Conservation (phyloP, 495 filamentous ascomycete species). For the Jackrogersella minutella region DNA sequence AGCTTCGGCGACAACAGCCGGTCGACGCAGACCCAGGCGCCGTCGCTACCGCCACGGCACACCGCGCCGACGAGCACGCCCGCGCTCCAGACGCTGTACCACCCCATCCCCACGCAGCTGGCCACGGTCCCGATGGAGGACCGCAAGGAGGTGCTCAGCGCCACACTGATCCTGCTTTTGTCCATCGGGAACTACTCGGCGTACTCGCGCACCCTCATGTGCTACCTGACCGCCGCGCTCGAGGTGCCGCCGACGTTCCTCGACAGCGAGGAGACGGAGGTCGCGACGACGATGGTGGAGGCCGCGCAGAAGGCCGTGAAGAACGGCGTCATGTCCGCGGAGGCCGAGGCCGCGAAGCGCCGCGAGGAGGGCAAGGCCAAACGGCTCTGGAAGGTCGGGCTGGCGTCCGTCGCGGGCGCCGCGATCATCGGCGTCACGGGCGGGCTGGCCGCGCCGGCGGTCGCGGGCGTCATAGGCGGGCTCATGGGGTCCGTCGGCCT, state of each 20-base stretch:
- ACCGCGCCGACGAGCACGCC: slow-evolving; percentile 31
- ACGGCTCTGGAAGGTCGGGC: slow-evolving; percentile 84
- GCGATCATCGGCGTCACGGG: slow-evolving; percentile 88
- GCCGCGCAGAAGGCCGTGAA: slow-evolving; percentile 50
- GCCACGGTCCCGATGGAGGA: slow-evolving; percentile 51
- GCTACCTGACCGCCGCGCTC: slow-evolving; percentile 71
- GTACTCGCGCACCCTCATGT: slow-evolving; percentile 71
- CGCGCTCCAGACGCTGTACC: slow-evolving; percentile 52
- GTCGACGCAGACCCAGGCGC: slow-evolving; percentile 8
- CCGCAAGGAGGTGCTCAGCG: slow-evolving; percentile 59
- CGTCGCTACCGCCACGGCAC: slow-evolving; percentile 22
- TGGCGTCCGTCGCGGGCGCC: slow-evolving; percentile 87
- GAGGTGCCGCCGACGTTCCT: slow-evolving; percentile 65
- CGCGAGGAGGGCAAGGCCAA: slow-evolving; percentile 67
- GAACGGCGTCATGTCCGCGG: slow-evolving; percentile 70
- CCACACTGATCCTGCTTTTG: slow-evolving; percentile 72
- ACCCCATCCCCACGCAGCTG: slow-evolving; percentile 56
- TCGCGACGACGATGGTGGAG: slow-evolving; percentile 75
- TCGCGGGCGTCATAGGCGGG: slow-evolving; percentile 88
- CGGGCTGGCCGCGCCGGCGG: slow-evolving; percentile 83
- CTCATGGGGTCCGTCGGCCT: slow-evolving; percentile 86
- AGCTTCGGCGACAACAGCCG: slow-evolving; percentile 37
- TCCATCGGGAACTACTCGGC: slow-evolving; percentile 77
- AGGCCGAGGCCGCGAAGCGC: slow-evolving; percentile 71
- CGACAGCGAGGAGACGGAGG: slow-evolving; percentile 71